Evolutionary conservation across 129 eudicot genomes (phyloP).

Genomic region (Artemisia tridentata): DNA sequence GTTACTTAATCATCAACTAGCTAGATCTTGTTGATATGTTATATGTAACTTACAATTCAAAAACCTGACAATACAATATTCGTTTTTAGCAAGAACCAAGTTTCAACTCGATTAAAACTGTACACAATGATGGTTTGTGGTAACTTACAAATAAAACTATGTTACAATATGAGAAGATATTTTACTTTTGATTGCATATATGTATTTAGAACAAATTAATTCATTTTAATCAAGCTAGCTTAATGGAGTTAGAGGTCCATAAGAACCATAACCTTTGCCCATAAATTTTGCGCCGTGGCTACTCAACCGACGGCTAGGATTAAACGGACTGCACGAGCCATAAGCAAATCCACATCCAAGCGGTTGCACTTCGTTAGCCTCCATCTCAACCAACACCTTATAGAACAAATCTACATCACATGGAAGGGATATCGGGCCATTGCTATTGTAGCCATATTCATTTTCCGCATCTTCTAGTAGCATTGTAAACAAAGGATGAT

Average conservation of each 20-base stretch:
- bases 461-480: conserved; percentile 73
- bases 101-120: too few species aligned
- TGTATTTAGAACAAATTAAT: conserved; percentile 5
- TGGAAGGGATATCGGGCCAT: conserved; percentile 70
- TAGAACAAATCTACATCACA: conserved; percentile 67
- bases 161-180: too few species aligned
- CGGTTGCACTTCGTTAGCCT: conserved; percentile 14
- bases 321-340: conserved; percentile 52
- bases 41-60: too few species aligned
- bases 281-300: conserved; percentile 19
- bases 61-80: too few species aligned
- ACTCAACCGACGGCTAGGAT: conserved; percentile 39
- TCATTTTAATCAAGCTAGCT: conserved; percentile 46
- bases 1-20: too few species aligned
- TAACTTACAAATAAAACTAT: too few species aligned
- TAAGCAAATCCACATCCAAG: conserved; percentile 20
- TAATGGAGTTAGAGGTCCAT: conserved; percentile 39
- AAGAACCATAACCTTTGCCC: conserved; percentile 39
- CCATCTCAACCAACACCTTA: conserved; percentile 63
- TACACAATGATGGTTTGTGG: too few species aligned
- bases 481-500: conserved; percentile 65
- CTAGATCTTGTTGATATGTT: too few species aligned
- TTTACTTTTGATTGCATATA: too few species aligned
- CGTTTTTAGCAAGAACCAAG: too few species aligned
- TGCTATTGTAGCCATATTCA: conserved; percentile 53